phyloP scores from a whole-genome alignment of 176 grass and related monocot species.

The Tillandsia leiboldiana region DNA sequence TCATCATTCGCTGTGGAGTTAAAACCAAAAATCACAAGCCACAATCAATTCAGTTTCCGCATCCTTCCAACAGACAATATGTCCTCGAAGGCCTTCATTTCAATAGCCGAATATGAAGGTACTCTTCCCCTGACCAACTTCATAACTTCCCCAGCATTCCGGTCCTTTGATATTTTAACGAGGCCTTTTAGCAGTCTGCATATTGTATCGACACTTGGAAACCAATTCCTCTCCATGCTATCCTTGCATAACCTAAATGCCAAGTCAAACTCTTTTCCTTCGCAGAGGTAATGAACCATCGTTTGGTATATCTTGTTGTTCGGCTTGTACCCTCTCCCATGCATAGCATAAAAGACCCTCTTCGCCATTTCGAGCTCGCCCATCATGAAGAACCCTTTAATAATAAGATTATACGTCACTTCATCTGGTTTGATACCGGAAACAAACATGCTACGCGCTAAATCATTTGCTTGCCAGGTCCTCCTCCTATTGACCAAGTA shows the following conservation, averaged over 20 bases:
- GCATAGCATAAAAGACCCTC: constrained; percentile 53
- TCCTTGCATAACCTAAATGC: constrained; percentile 73
- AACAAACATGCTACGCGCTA: constrained; percentile 49
- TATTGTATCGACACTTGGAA: constrained; percentile 49
- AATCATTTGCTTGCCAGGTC: constrained; percentile 63
- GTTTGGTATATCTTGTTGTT: constrained; percentile 82
- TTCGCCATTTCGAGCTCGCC: constrained; percentile 75
- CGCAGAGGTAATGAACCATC: constrained; percentile 89
- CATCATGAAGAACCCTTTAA: constrained; percentile 88
- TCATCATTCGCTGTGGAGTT: neutral
- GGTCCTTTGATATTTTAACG: constrained; percentile 48
- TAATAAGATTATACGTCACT: constrained; percentile 80
- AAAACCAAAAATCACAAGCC: neutral
- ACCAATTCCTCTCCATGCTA: constrained; percentile 83
- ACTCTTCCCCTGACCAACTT: constrained; percentile 49
- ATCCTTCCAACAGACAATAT: constrained; percentile 40
- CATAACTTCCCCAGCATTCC: constrained; percentile 62
- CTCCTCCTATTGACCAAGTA: constrained; percentile 55
- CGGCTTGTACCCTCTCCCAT: constrained; percentile 66
- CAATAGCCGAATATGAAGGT: constrained; percentile 44
- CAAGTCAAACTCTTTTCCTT: constrained; percentile 55
- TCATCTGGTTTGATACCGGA: constrained; percentile 54
- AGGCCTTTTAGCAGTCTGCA: constrained; percentile 62
- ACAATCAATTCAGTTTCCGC: constrained; percentile 24
- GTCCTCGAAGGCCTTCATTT: constrained; percentile 43